Percentiles rank a stretch among this genome's conserved stretches.
Conservation (phyloP, 495 filamentous ascomycete genomes). For the Hypoxylon fuscum region DNA sequence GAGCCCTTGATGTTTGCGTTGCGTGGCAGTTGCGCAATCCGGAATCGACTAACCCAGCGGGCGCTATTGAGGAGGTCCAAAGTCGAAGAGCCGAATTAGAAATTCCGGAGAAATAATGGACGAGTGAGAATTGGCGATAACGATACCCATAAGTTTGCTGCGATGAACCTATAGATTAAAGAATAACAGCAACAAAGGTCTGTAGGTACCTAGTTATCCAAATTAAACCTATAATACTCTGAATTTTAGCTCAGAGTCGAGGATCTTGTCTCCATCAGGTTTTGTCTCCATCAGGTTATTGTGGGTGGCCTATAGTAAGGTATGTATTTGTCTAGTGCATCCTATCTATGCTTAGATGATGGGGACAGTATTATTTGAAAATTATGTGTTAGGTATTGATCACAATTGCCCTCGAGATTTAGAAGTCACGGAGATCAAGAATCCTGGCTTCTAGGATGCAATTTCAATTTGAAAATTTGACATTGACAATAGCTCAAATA, state of each 20-base stretch:
- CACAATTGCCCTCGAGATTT: too few species aligned
- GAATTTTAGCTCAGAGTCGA: too few species aligned
- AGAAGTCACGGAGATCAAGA: too few species aligned
- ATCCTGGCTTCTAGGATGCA: neutral
- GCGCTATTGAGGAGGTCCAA: conserved; percentile 71
- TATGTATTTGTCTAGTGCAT: too few species aligned
- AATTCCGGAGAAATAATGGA: conserved; percentile 44
- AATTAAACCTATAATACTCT: neutral
- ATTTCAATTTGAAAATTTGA: neutral
- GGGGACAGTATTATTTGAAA: too few species aligned
- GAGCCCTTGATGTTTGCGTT: conserved; percentile 74
- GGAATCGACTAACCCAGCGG: conserved; percentile 63
- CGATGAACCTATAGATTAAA: conserved; percentile 13
- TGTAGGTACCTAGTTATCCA: neutral
- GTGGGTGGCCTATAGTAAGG: too few species aligned
- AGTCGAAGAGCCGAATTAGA: conserved; percentile 64
- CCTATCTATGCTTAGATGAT: too few species aligned
- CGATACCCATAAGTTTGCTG: conserved; percentile 26
- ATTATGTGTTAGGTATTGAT: too few species aligned
- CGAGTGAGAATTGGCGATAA: conserved; percentile 5
- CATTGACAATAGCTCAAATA: neutral
- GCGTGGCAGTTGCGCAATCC: conserved; percentile 90
- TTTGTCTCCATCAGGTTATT: too few species aligned
- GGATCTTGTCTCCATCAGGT: too few species aligned
- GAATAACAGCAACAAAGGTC: neutral